A percentile compares a stretch with the other conserved stretches of the same genome.
Evolutionary conservation across 768 basidiomycete species (phyloP).

Genomic region (Mycena floridula): DNA sequence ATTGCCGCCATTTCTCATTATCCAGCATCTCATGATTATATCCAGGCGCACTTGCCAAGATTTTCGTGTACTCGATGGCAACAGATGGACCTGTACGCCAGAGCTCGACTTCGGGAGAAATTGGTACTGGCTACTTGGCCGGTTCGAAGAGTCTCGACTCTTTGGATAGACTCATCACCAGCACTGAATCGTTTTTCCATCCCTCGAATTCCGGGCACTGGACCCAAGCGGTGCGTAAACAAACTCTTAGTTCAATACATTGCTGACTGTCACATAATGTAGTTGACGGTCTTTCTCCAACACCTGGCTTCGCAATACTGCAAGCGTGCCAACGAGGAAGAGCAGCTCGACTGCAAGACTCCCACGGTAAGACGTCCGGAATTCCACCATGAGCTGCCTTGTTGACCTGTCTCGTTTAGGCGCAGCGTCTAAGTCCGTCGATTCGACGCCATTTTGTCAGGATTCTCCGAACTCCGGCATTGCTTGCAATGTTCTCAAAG

Average conservation of each 20-base stretch:
- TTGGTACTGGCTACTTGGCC: slow-evolving; percentile 52
- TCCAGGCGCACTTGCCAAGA: slow-evolving; percentile 72
- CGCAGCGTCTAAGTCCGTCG: slow-evolving; percentile 68
- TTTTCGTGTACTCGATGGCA: slow-evolving; percentile 87
- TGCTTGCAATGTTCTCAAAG: slow-evolving; percentile 89
- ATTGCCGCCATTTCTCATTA: not conserved
- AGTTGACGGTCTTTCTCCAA: slow-evolving; percentile 71
- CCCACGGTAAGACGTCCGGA: slow-evolving; percentile 46
- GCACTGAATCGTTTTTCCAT: slow-evolving; percentile 93
- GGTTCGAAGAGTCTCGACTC: slow-evolving; percentile 88
- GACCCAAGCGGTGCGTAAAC: slow-evolving; percentile 50
- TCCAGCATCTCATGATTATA: slow-evolving; percentile 3
- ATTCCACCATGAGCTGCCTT: not conserved
- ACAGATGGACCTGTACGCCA: slow-evolving; percentile 64
- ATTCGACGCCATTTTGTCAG: slow-evolving; percentile 82
- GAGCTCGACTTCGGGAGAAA: slow-evolving; percentile 19
- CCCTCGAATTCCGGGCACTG: slow-evolving; percentile 88
- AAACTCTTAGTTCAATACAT: slow-evolving; percentile 5
- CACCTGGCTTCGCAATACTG: slow-evolving; percentile 70
- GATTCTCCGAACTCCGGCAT: slow-evolving; percentile 76
- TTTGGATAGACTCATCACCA: slow-evolving; percentile 81
- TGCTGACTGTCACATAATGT: not conserved
- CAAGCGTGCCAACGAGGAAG: slow-evolving; percentile 76
- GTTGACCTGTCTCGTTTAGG: slow-evolving; percentile 28
- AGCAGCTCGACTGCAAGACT: slow-evolving; percentile 69